These are phyloP conservation scores for Mycena polygramma DNA, from an alignment of 768 basidiomycete species.

Conservation along the genomic window DNA sequence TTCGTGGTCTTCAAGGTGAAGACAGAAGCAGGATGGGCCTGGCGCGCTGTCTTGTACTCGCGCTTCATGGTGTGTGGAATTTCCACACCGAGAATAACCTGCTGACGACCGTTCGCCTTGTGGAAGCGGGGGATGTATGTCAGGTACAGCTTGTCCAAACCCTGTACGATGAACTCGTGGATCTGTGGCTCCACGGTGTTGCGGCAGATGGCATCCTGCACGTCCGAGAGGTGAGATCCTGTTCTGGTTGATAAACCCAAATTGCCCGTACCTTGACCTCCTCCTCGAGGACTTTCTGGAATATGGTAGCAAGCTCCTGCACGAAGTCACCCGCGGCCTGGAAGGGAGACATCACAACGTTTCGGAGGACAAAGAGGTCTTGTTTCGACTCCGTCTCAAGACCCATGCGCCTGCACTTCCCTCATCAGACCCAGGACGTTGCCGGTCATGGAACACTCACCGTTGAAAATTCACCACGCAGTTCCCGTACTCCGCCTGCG, in stretches of 20 bases:
- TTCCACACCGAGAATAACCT: conserved; percentile 53
- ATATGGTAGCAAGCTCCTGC: conserved; percentile 46
- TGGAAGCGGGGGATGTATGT: conserved; percentile 44
- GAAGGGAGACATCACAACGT: conserved; percentile 59
- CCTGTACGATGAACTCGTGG: conserved; percentile 54
- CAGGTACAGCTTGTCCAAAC: conserved; percentile 48
- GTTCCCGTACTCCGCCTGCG: neutral
- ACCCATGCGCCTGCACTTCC: conserved; percentile 45
- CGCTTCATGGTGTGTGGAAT: conserved; percentile 19
- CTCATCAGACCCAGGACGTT: neutral
- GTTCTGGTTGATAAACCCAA: neutral
- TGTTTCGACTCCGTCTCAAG: conserved; percentile 38
- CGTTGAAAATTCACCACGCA: neutral
- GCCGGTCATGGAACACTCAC: neutral
- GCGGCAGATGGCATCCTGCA: conserved; percentile 14
- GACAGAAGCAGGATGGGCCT: too few relatives aligned
- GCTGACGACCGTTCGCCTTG: conserved; percentile 49
- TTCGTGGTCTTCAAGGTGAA: too few relatives aligned
- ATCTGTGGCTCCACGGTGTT: conserved; percentile 46
- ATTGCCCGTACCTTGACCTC: conserved; percentile 47
- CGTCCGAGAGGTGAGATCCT: neutral
- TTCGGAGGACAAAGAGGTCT: conserved; percentile 52
- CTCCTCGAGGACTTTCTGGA: conserved; percentile 49
- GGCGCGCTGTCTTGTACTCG: too few relatives aligned
- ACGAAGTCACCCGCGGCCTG: conserved; percentile 46